These are phyloP conservation scores for Talaromyces wortmannii DNA, from an alignment of 495 filamentous ascomycete species.

Conservation along the genomic window DNA sequence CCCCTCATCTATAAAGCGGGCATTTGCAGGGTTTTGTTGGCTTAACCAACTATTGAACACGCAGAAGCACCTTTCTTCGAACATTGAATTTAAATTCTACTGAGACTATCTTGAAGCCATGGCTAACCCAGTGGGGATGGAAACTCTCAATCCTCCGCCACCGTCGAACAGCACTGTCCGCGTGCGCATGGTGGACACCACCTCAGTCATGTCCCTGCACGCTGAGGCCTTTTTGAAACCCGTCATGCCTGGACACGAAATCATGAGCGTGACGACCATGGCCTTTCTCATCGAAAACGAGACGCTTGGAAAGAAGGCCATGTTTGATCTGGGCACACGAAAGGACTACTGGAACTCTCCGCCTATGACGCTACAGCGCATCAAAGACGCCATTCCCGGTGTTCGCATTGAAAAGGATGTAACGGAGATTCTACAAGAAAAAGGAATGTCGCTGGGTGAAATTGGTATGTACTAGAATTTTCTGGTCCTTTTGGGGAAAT, in stretches of 20 bases:
- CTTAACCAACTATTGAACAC: no score
- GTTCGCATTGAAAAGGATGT: slow-evolving; percentile 17
- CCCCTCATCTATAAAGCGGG: no score
- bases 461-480: not conserved
- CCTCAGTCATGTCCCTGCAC: slow-evolving; percentile 18
- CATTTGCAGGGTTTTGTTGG: no score
- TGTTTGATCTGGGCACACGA: slow-evolving; percentile 21
- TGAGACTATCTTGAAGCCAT: no score
- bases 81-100: no score
- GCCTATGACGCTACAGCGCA: slow-evolving; percentile 2
- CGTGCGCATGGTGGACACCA: slow-evolving; percentile 28
- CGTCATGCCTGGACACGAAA: slow-evolving; percentile 23
- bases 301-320: slow-evolving; percentile 14
- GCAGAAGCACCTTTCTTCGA: no score
- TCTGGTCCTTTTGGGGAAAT: not conserved
- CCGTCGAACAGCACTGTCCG: slow-evolving; percentile 16
- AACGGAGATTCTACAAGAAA: slow-evolving; percentile 20
- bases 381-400: slow-evolving; percentile 11
- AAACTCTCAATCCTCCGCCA: not conserved
- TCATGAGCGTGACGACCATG: slow-evolving; percentile 23
- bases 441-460: not conserved
- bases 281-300: slow-evolving; percentile 28
- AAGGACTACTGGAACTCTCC: slow-evolving; percentile 23
- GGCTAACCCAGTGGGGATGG: no score
- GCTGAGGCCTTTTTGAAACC: slow-evolving; percentile 25